Percentiles rank a stretch among this genome's conserved stretches.
These are phyloP conservation scores for Euryodendron excelsum DNA, from an alignment of 148 eudicot genomes.

Conservation along the genomic window DNA sequence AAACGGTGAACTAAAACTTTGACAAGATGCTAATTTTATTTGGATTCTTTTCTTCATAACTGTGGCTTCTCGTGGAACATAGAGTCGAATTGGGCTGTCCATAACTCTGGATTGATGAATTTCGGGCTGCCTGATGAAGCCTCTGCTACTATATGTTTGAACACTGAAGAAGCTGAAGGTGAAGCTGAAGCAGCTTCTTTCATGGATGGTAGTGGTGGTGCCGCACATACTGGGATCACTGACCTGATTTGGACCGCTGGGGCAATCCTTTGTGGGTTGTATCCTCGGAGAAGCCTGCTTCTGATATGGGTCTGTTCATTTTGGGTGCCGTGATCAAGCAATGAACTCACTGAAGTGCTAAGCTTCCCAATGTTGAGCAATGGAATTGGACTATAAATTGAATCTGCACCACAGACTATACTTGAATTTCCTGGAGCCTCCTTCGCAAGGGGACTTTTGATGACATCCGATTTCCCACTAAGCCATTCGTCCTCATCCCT, in stretches of 20 bases:
- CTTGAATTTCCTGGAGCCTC: not conserved
- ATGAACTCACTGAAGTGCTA: not conserved
- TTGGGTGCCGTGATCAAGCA: constrained; percentile 16
- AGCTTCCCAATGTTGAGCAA: not conserved
- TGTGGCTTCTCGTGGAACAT: constrained; percentile 3
- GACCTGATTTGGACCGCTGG: constrained; percentile 49
- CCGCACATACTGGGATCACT: constrained; percentile 44
- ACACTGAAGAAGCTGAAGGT: constrained; percentile 1
- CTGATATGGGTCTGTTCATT: constrained; percentile 22
- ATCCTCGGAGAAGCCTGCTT: constrained; percentile 26
- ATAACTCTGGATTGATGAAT: not conserved
- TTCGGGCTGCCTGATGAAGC: not conserved
- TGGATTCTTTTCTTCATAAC: not conserved
- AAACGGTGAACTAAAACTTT: not conserved
- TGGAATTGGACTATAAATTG: not conserved
- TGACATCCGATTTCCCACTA: constrained; percentile 10
- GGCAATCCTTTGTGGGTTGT: constrained; percentile 29
- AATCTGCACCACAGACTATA: not conserved
- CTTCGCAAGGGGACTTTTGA: not conserved
- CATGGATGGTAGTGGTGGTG: constrained; percentile 26
- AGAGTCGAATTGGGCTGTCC: not conserved
- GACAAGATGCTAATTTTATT: not conserved
- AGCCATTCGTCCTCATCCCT: constrained; percentile 25
- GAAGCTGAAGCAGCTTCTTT: constrained; percentile 14
- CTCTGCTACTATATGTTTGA: not conserved